Conservation (phyloP, 257 asterid genomes). For the Plantago elongata region DNA sequence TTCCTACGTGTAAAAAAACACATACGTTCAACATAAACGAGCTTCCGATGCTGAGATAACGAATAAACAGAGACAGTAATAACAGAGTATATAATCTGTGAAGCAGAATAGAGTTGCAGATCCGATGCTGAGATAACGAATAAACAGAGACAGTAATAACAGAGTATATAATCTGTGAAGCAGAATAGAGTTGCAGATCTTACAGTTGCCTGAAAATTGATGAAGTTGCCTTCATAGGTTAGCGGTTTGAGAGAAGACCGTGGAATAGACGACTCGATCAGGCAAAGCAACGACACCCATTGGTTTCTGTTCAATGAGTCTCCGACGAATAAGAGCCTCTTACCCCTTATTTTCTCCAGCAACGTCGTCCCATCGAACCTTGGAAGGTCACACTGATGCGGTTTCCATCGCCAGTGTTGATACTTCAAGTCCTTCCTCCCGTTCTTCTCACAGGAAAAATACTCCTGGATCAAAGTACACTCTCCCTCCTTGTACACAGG, state of each 20-base stretch:
- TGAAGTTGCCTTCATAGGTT: slow-evolving; percentile 29
- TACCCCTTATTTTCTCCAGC: slow-evolving; percentile 57
- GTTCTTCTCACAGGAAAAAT: slow-evolving; percentile 39
- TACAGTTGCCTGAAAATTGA: slow-evolving; percentile 39
- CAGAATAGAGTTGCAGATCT: slow-evolving; percentile 24
- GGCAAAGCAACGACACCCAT: slow-evolving; percentile 61
- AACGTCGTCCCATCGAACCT: slow-evolving; percentile 50
- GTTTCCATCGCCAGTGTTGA: slow-evolving; percentile 69
- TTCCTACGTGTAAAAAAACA: slow-evolving; percentile 29
- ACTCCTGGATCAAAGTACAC: slow-evolving; percentile 39
- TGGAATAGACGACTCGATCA: slow-evolving; percentile 40
- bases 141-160: slow-evolving; percentile 14
- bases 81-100: slow-evolving; percentile 35
- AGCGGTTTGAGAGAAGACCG: slow-evolving; percentile 27
- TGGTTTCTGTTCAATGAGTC: slow-evolving; percentile 63
- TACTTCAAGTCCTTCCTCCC: slow-evolving; percentile 48
- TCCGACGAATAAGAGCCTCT: slow-evolving; percentile 59
- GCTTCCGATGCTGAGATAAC: slow-evolving; percentile 16
- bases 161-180: slow-evolving; percentile 29
- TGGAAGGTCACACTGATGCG: slow-evolving; percentile 49
- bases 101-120: background rate
- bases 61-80: slow-evolving; percentile 1
- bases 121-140: slow-evolving; percentile 15
- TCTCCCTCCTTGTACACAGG: slow-evolving; percentile 42
- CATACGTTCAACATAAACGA: background rate